Evolutionary conservation across 2,329 filamentous ascomycete species (phyloP), one percentile per base, ranked within the genome.

Genomic region (Colletotrichum spinosum): DNA sequence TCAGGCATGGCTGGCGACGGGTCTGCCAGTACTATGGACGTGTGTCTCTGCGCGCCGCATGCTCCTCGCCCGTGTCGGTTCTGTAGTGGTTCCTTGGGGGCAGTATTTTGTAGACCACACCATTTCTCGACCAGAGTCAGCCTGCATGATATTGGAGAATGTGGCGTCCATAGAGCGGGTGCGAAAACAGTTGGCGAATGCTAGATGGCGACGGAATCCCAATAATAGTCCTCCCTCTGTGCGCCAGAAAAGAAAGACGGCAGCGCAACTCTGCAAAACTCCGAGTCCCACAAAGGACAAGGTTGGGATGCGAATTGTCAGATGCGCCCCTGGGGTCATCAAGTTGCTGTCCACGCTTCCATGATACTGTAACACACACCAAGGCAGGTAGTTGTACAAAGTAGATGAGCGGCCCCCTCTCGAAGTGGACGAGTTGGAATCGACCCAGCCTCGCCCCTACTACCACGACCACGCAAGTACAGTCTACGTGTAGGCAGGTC

Each of bases 111-210:
- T 37, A 33, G 37, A 33, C 46, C 52, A 65, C 62, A 62, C 51
- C 52, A 56, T 52, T 56, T 17, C 37, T 48, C 25, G 12, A 10
- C 38, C 41, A 62, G 51, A 65, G 62, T 57, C 58, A 62, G 62
- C 58, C 58, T 52, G 62, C 53, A 44, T 38, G 62, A 65, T 65
- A 65, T 65, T 65, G 62, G 48, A 62, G 58, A 25, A 25, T 25
- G 62, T 65, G 58, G 62, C 62, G 62, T 65, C 58, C 58, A 57
- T 48, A 49, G 51, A 55, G 42, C 42, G 35, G 42, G 41, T 37
- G 25, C 55, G 54, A 42, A 15, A 42, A 45, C 48, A 12, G 39
- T 59, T 12, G 44, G 35, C 33, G 42, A 44, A 35, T 61, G 44
- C 41, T 57, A 48, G 41, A 49, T 41, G 13, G 15, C 42, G 46